Conservation (phyloP, 495 filamentous ascomycete genomes). For the Chaetomium tenue region DNA sequence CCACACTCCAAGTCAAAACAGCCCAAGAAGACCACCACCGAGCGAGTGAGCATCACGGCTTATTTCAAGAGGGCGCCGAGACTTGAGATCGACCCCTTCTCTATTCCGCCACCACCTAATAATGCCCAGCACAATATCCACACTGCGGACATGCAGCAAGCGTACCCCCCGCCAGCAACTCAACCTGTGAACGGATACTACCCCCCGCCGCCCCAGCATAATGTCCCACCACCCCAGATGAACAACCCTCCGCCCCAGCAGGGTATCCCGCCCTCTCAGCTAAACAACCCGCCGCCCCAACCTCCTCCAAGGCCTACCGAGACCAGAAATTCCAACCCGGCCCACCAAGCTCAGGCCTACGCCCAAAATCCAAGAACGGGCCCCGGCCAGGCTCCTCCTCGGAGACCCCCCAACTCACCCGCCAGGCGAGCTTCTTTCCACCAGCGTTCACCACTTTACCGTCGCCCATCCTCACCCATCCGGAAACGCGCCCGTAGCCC, state of each 20-base stretch:
- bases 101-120: conserved; percentile 26
- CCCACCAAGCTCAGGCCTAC: neutral
- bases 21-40: conserved; percentile 6
- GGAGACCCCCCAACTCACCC: neutral
- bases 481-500: neutral
- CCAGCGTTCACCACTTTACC: neutral
- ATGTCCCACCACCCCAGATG: no score
- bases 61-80: conserved; percentile 41
- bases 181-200: neutral
- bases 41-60: conserved; percentile 38
- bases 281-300: no score
- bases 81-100: conserved; percentile 29
- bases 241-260: no score
- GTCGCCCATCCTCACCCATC: neutral
- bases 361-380: neutral
- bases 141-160: conserved; percentile 9
- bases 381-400: conserved; percentile 1
- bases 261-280: no score
- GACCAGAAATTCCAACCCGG: neutral
- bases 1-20: conserved; percentile 14
- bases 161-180: neutral
- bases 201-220: neutral
- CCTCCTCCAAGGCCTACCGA: neutral
- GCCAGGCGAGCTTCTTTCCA: neutral
- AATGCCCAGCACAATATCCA: conserved; percentile 14